Evolutionary conservation across 2,329 filamentous ascomycete species (phyloP), one percentile per base, ranked within the genome.

Genomic region (Mollisia scopiformis): DNA sequence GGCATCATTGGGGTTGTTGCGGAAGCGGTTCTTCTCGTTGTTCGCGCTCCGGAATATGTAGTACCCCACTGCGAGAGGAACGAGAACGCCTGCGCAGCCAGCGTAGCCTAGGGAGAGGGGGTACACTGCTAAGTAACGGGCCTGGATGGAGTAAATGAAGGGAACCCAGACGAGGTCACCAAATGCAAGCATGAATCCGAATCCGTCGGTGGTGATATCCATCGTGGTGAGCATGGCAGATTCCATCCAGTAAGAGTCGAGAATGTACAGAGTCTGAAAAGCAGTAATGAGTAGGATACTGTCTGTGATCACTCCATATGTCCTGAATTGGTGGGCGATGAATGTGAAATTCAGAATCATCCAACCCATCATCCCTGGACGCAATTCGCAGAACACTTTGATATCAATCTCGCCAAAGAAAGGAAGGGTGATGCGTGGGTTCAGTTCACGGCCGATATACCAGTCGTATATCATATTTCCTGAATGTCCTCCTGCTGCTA

Each of bases 391-490:
- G 75, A 89, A 97, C 62, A 88, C 83, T 78, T 97, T 97, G 77
- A 98, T 89, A 72, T 98, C 94, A 53, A 97, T 83, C 69, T 92
- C 90, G 61, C 92, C 92, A 65, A 97, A 82, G 52, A 96, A 75
- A 2, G 93, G 93, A 25, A 97, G 78, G 0, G 83, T 86, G 62
- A 96, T 76, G 52, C 93, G 91, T 2, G 94, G 94, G 77, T 98
- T 98, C 62, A 98, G 87, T 76, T 98, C 94, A 28, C 94, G 91
- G 21, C 94, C 94, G 66, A 98, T 97, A 78, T 93, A 98, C 87
- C 92, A 98, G 77, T 98, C 94, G 75, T 98, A 97, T 37, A 97
- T 77, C 65, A 92, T 79, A 75, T 96, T 97, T 60, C 93, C 93
- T 1, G 87, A 88, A 72, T 90, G 85, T 16, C 93, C 93, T 46